A percentile compares a stretch with the other conserved stretches of the same genome.
phyloP scores from a whole-genome alignment of 75 land plant genomes.

The Cunninghamia lanceolata region DNA sequence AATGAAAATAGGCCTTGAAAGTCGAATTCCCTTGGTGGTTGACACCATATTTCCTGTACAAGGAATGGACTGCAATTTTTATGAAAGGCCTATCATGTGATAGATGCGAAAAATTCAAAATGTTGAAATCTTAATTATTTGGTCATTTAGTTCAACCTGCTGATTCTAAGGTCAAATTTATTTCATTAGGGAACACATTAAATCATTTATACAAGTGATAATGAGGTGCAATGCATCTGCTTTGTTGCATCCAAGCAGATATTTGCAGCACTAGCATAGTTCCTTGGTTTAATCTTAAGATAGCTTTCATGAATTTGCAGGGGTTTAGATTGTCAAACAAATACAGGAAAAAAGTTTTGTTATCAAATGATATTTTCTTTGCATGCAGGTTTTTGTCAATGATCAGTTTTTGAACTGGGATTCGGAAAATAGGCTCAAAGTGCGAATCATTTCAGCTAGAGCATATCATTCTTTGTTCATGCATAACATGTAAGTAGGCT shows the following conservation, averaged over 20 bases:
- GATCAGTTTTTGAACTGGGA: constrained; percentile 59
- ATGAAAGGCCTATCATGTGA: not conserved
- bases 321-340: not conserved
- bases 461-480: constrained; percentile 54
- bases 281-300: not conserved
- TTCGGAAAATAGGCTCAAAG: constrained; percentile 41
- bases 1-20: not conserved
- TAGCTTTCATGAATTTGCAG: not conserved
- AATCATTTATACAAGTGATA: not conserved
- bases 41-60: not conserved
- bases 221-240: not conserved
- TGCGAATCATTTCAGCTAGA: constrained; percentile 47
- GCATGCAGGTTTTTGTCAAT: constrained; percentile 41
- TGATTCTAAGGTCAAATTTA: not conserved
- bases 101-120: not conserved
- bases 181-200: not conserved
- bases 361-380: not conserved
- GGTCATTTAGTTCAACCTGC: not conserved
- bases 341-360: not conserved
- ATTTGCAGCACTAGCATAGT: not conserved
- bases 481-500: constrained; percentile 45
- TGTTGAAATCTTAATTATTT: not conserved
- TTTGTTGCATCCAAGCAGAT: not conserved
- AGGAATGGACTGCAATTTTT: not conserved
- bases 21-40: not conserved